Base-by-base conservation (phyloP, 208 protist species). In the Leishmania braziliensis region DNA sequence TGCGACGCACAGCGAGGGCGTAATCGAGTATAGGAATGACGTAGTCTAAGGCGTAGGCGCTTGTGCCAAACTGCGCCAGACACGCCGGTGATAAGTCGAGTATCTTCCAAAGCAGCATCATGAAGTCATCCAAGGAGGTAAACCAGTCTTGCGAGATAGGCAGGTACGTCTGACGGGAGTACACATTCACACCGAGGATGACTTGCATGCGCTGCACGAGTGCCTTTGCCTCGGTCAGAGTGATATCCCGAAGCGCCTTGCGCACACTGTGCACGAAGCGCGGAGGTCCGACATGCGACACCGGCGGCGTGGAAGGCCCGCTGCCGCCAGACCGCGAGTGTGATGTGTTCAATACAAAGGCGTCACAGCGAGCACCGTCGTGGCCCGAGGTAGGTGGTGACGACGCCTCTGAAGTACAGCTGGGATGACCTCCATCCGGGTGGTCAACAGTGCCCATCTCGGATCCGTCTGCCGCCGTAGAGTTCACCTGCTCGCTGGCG, bases 61-160 rank as follows among this genome's bases (percentile, higher is more conserved):
- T 86, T 48, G 75, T 84, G 46, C 84, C 85, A 75, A 96, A 92
- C 78, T 91, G 88, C 29, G 80, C 63, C 29, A 84, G 79, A 48
- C 92, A 88, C 58, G 90, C 78, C 3, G 90, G 89, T 53, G 90
- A 95, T 3, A 95, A 79, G 43, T 96, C 93, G 29, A 98, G 80
- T 43, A 98, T 87, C 78, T 92, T 88, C 89, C 91, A 97, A n/a
- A 98, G 84, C 36, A 98, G 86, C 84, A 97, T 79, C 88, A 98
- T 92, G 23, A 95, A 90, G 78, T 96, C 91, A 77, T 95, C 88
- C 53, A 95, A 88, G 10, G 84, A 89, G 51, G 69, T 5, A 36
- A 96, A 88, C 33, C 56, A 83, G 48, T 76, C 86, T 78, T 96
- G 92, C 26, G 95, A 97, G 60, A 91, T 90, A 16, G 93, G 93